Evolutionary conservation across 345 rosid genomes (phyloP).

Genomic region (Excoecaria agallocha): DNA sequence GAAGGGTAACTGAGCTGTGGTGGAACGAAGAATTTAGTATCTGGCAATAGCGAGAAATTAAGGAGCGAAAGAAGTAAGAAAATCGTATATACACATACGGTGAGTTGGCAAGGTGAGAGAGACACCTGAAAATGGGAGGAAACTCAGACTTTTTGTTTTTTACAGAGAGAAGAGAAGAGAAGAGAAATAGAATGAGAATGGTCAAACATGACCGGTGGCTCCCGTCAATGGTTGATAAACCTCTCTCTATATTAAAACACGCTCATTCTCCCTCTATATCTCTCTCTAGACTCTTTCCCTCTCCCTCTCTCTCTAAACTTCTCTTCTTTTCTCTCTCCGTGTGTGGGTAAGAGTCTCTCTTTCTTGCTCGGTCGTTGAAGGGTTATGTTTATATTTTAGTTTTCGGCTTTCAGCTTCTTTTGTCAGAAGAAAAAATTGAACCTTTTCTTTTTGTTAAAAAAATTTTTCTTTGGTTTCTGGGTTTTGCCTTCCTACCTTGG

Average conservation of each 20-base stretch:
- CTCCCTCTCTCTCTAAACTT: not conserved
- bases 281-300: not conserved
- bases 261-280: not conserved
- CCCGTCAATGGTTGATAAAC: constrained; percentile 64
- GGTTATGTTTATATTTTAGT: not conserved
- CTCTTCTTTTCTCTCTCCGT: constrained; percentile 9
- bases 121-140: constrained; percentile 36
- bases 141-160: constrained; percentile 12
- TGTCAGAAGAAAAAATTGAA: not conserved
- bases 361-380: constrained; percentile 17
- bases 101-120: constrained; percentile 8
- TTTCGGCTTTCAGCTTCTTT: constrained; percentile 12
- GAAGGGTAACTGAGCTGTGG: not conserved
- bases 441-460: not conserved
- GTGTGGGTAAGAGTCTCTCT: not conserved
- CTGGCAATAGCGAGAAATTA: not conserved
- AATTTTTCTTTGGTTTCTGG: not conserved
- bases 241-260: constrained; percentile 13
- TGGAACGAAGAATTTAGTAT: not conserved
- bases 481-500: constrained; percentile 17
- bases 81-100: not conserved
- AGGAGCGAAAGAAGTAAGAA: not conserved
- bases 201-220: constrained; percentile 45
- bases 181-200: constrained; percentile 28
- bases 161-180: not conserved